phyloP scores from a whole-genome alignment of 169 alveolate genomes.

The Cystoisospora suis region DNA sequence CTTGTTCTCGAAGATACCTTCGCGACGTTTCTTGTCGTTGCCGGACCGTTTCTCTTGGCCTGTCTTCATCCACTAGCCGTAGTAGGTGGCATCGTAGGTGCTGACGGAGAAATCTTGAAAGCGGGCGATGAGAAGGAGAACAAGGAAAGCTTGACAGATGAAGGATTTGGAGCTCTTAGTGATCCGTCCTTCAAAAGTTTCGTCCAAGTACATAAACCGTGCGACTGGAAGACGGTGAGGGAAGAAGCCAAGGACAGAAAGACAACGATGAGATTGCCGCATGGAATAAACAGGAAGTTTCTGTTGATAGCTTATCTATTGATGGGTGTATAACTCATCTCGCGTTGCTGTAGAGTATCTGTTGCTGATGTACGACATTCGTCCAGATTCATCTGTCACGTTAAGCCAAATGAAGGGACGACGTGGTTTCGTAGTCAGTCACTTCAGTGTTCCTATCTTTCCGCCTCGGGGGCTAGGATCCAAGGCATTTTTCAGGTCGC shows the following conservation, averaged over 20 bases:
- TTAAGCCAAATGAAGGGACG: too few species aligned
- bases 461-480: too few species aligned
- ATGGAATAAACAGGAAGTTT: not conserved
- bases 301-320: not conserved
- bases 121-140: not conserved
- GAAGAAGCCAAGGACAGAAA: not conserved
- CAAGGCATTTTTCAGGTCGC: too few species aligned
- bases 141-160: not conserved
- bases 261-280: not conserved
- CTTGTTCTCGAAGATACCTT: not conserved
- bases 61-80: slow-evolving; percentile 3
- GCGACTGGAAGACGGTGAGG: not conserved
- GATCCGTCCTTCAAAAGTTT: not conserved
- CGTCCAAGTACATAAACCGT: not conserved
- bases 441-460: too few species aligned
- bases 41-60: not conserved
- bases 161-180: not conserved
- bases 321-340: not conserved
- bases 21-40: not conserved
- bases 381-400: too few species aligned
- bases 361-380: too few species aligned
- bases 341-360: too few species aligned
- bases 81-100: not conserved
- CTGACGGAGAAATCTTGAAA: not conserved
- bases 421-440: too few species aligned